Conservation (phyloP, 495 filamentous ascomycete species). For the Cercophora scortea region DNA sequence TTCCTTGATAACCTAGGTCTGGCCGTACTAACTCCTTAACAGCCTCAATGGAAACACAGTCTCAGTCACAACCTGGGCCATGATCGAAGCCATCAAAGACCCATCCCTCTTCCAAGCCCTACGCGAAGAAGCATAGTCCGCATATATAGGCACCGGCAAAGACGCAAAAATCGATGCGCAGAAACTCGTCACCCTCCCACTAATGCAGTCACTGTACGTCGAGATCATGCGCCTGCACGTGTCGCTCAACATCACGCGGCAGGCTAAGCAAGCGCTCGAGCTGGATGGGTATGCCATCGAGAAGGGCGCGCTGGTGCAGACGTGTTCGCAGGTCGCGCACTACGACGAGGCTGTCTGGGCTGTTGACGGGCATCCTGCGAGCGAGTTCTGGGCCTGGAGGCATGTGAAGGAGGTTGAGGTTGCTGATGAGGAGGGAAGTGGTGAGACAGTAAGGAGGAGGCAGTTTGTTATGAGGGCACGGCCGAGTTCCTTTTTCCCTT, state of each 20-base stretch:
- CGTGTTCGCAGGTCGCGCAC: conserved; percentile 9
- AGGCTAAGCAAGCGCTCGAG: conserved; percentile 7
- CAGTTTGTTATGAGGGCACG: background rate
- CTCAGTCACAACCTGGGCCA: conserved; percentile 17
- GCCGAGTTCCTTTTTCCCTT: conserved; percentile 2
- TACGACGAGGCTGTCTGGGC: conserved; percentile 20
- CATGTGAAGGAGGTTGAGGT: conserved; percentile 9
- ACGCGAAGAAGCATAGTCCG: conserved; percentile 10
- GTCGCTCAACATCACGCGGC: conserved; percentile 20
- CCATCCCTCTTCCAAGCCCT: conserved; percentile 12
- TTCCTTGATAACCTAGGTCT: too few species aligned
- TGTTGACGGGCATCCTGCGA: conserved; percentile 17
- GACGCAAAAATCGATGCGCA: conserved; percentile 12
- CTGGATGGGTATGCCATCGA: conserved; percentile 13
- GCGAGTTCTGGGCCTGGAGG: conserved; percentile 26
- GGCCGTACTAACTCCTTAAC: too few species aligned
- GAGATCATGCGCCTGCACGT: conserved; percentile 31
- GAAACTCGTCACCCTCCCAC: conserved; percentile 22
- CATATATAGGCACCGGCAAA: conserved; percentile 2
- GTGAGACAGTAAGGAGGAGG: background rate
- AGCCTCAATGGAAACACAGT: conserved; percentile 23
- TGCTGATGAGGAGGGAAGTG: background rate
- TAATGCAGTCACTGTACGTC: conserved; percentile 30
- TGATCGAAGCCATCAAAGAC: conserved; percentile 22
- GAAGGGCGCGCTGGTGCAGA: conserved; percentile 6